These are phyloP conservation scores for Glebionis coronaria DNA, from an alignment of 129 eudicot species.

Conservation along the genomic window DNA sequence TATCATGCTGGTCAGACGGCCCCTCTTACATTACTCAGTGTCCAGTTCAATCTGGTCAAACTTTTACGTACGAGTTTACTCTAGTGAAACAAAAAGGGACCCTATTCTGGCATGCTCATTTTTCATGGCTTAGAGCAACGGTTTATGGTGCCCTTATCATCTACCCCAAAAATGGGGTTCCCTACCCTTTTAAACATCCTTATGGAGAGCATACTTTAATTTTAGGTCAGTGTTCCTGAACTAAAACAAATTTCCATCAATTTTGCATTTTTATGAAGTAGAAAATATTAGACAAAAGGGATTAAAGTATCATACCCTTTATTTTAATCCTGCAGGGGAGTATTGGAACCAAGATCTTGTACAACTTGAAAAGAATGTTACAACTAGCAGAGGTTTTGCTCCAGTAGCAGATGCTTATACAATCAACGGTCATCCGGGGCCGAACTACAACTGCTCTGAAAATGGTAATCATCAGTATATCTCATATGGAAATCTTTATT, in stretches of 20 bases:
- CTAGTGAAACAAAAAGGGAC: constrained; percentile 70
- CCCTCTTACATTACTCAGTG: constrained; percentile 89
- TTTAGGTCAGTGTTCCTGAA: constrained; percentile 35
- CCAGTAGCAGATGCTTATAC: constrained; percentile 67
- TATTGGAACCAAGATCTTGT: constrained; percentile 55
- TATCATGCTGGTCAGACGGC: constrained; percentile 79
- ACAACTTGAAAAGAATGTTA: constrained; percentile 50
- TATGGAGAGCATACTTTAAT: constrained; percentile 62
- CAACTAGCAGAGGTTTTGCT: constrained; percentile 55
- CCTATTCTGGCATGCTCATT: constrained; percentile 79
- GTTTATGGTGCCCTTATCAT: constrained; percentile 75
- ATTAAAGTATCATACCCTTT: not conserved
- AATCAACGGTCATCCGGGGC: constrained; percentile 82
- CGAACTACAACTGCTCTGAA: constrained; percentile 62
- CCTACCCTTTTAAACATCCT: constrained; percentile 66
- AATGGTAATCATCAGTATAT: constrained; percentile 35
- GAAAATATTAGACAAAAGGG: not conserved
- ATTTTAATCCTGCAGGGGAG: constrained; percentile 46
- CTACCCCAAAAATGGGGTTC: constrained; percentile 62
- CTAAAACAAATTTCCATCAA: not conserved
- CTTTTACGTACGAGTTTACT: constrained; percentile 60
- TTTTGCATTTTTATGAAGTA: not conserved
- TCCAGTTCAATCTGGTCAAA: constrained; percentile 75
- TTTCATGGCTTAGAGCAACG: constrained; percentile 79
- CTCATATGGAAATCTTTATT: not conserved